Conservation (phyloP, 257 asterid species). For the Primulina tabacum region DNA sequence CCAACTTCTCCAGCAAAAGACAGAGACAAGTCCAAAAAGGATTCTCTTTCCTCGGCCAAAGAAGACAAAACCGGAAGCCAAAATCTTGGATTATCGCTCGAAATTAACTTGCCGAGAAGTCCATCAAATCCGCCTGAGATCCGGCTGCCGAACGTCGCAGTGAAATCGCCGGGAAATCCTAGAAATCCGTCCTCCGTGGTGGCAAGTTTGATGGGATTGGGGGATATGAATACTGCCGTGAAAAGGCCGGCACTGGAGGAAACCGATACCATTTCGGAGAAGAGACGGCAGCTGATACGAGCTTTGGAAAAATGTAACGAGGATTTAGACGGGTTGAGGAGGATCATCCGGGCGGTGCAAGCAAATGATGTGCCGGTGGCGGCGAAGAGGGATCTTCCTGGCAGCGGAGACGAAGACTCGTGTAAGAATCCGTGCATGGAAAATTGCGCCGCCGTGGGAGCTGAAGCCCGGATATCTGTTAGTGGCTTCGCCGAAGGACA, state of each 20-base stretch:
- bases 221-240: constrained; percentile 30
- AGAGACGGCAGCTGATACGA: constrained; percentile 52
- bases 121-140: constrained; percentile 62
- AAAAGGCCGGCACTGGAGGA: constrained; percentile 14
- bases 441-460: neutral
- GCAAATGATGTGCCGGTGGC: neutral
- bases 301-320: constrained; percentile 81
- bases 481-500: neutral
- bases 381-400: constrained; percentile 16
- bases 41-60: neutral
- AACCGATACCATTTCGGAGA: constrained; percentile 35
- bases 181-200: constrained; percentile 47
- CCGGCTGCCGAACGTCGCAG: constrained; percentile 29
- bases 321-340: constrained; percentile 71
- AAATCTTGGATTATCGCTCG: constrained; percentile 22
- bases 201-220: constrained; percentile 77
- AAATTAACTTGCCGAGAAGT: constrained; percentile 45
- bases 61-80: constrained; percentile 21
- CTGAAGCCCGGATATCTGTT: constrained; percentile 12
- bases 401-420: constrained; percentile 9
- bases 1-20: constrained; percentile 25
- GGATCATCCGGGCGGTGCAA: constrained; percentile 52
- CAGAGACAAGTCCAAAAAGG: constrained; percentile 1
- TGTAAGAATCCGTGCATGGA: constrained; percentile 18
- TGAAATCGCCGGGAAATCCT: constrained; percentile 27